Base-by-base conservation (phyloP, 768 basidiomycete species). In the Pleurotus eryngii region DNA sequence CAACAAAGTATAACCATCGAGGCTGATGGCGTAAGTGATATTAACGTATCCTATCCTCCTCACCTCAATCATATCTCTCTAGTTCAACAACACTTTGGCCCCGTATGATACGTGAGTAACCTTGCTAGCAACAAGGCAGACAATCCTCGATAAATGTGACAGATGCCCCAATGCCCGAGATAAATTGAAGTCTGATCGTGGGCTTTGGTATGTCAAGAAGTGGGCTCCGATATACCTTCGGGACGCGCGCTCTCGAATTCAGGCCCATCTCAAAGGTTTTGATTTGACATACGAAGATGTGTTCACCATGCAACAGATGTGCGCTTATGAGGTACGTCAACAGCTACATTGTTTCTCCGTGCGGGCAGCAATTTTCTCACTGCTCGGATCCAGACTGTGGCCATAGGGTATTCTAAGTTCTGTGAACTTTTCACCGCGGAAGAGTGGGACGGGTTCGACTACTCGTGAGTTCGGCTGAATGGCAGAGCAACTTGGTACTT, bases 361-460 rank as follows among this genome's bases (percentile, higher is more conserved):
- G 22, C 46, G n/a, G 12, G 50, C 46, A 11, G 11, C n/a, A 22
- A 18, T 47, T 43, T 12, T 11, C 26, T 46, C 37, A 42, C 55
- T 42, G 4, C 22, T 26, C 24, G 12, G 17, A 9, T 43, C 4
- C 55, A 91, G 89, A 95, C 95, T 15, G 95, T 96, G 46, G 90
- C 92, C 0, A 78, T 96, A 9, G 94, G 92, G 7, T 95, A 92
- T 67, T 94, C 92, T 14, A 87, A 86, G 61, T 98, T 95, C 73
- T 98, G 94, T 61, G 85, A 86, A 56, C 75, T 97, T 2, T 98
- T 98, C 71, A 93, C 92, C 0, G 81, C 88, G 64, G 85, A 91
- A 45, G 95, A 97, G 70, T 98, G 94, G 95, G 87, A 90, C 67
- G 92, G 92, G 0, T 96, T 94, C 68, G 82, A 92, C 68, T 96